Percentiles rank a stretch among this genome's conserved stretches.
These are phyloP conservation scores for Nissolia schottii DNA, from an alignment of 306 rosid genomes.

Conservation along the genomic window DNA sequence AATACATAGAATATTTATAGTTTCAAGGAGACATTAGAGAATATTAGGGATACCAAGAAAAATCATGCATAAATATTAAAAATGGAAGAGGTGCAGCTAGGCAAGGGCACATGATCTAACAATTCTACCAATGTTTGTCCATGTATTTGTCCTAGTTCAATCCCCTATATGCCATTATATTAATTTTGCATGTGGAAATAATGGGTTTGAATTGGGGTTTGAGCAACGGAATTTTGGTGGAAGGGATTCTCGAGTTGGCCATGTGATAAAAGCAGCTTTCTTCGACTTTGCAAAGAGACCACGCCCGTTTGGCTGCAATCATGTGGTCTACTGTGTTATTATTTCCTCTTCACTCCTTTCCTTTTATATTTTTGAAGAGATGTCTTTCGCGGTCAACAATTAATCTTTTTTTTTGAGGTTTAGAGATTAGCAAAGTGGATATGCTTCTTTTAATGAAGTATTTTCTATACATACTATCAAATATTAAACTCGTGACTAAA, in stretches of 20 bases:
- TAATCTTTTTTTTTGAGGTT: too few species aligned
- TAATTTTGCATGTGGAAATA: slow-evolving; percentile 22
- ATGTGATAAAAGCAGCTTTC: slow-evolving; percentile 94
- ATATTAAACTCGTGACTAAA: too few species aligned
- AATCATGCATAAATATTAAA: slow-evolving; percentile 24
- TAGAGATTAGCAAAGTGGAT: too few species aligned
- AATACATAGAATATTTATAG: not conserved
- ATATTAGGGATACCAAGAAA: slow-evolving; percentile 23
- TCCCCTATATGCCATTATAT: not conserved
- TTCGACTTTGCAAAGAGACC: slow-evolving; percentile 67
- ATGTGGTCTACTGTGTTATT: slow-evolving; percentile 79
- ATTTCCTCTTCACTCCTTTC: slow-evolving; percentile 38
- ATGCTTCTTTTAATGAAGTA: too few species aligned
- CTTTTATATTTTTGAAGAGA: too few species aligned
- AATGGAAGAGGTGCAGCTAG: slow-evolving; percentile 21
- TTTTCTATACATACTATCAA: too few species aligned
- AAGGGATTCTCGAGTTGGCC: slow-evolving; percentile 57
- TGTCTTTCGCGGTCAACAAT: too few species aligned
- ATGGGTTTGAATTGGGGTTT: slow-evolving; percentile 31
- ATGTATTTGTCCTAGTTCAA: slow-evolving; percentile 26
- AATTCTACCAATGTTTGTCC: slow-evolving; percentile 21
- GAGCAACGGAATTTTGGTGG: slow-evolving; percentile 37
- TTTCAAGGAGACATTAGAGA: slow-evolving; percentile 25
- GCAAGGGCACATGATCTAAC: slow-evolving; percentile 56
- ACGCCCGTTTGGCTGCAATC: slow-evolving; percentile 95